Conservation (phyloP, 192 early-diverging fungal species). For the Helicostylum pulchrum region DNA sequence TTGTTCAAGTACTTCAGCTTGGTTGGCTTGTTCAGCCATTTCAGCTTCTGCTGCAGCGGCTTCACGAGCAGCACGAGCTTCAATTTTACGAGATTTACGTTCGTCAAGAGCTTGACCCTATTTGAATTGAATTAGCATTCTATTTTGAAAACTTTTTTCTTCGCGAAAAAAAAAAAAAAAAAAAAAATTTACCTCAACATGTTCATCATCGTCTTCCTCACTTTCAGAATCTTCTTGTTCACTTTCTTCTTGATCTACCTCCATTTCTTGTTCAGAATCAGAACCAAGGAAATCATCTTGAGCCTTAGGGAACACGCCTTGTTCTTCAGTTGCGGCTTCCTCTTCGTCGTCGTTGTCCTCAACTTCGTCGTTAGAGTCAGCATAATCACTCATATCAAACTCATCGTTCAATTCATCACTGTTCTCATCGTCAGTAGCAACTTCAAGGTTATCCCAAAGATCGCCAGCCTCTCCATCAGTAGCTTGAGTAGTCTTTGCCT, state of each 20-base stretch:
- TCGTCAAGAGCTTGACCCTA: conserved; percentile 49
- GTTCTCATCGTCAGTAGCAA: conserved; percentile 40
- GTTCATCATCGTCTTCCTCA: conserved; percentile 39
- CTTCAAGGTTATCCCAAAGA: conserved; percentile 23
- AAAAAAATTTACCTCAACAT: conserved; percentile 20
- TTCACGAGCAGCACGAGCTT: conserved; percentile 64
- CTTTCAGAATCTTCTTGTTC: conserved; percentile 26
- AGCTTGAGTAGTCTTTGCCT: conserved; percentile 11
- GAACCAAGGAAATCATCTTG: conserved; percentile 30
- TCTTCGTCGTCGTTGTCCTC: conserved; percentile 51
- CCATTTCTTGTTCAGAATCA: conserved; percentile 12
- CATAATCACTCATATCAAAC: conserved; percentile 37
- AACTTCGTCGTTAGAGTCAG: conserved; percentile 23
- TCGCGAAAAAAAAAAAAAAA: not conserved
- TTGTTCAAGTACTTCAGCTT: conserved; percentile 72
- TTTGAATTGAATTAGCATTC: conserved; percentile 21
- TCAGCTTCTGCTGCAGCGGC: conserved; percentile 66
- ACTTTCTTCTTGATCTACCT: conserved; percentile 38
- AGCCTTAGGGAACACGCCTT: conserved; percentile 31
- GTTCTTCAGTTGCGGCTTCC: conserved; percentile 4
- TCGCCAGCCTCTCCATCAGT: conserved; percentile 13
- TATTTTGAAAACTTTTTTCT: conserved; percentile 6
- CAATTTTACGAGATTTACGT: conserved; percentile 54
- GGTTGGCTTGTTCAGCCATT: conserved; percentile 64
- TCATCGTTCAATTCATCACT: conserved; percentile 26